Base-by-base conservation (phyloP, 2,329 filamentous ascomycete species). In the Aspergillus nomiae region DNA sequence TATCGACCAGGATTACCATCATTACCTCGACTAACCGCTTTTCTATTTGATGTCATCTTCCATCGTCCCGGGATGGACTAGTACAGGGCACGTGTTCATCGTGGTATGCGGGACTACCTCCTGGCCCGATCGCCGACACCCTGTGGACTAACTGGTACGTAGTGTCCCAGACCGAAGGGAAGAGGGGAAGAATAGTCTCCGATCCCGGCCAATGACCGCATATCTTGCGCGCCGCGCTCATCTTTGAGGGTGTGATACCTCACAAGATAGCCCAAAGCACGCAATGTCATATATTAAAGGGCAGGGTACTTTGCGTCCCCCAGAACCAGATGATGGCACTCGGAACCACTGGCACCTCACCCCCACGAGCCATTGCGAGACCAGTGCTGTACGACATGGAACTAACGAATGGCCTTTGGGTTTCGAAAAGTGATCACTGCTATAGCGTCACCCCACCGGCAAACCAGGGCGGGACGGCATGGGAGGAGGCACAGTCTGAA, bases 81-180 rank as follows among this genome's bases (percentile, higher is more conserved):
- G 45, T 28, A 36, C 26, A 41, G 51, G 58, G 59, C 70, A 72
- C 69, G 70, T 72, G 70, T 63, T 65, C 53, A n/a, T 48, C 26
- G 38, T 34, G 21, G 21, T 54, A 67, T 71, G 70, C 68, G 67
- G 65, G 59, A 62, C 65, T 64, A 66, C 45, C 7, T 3, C 14
- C 16, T 11, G 9, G 26, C 46, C 46, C 16, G 19, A 26, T 51
- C 26, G 16, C 9, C 26, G 28, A 51, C 7, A 1, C 19, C 14
- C 14, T 36, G 14, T 36, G 34, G 14, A 36, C 14, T 36, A 36
- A 51, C 14, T 51, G 16, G 45, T n/a, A n/a, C n/a, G n/a, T 30
- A 51, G 46, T 30, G 46, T 51, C 32, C 46, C 45, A 48, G 45
- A 28, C 45, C 34, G 34, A 36, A 36, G 34, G 34, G 34, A 16